Conservation (phyloP, 2,329 filamentous ascomycete genomes). For the Fusarium tjaetaba region DNA sequence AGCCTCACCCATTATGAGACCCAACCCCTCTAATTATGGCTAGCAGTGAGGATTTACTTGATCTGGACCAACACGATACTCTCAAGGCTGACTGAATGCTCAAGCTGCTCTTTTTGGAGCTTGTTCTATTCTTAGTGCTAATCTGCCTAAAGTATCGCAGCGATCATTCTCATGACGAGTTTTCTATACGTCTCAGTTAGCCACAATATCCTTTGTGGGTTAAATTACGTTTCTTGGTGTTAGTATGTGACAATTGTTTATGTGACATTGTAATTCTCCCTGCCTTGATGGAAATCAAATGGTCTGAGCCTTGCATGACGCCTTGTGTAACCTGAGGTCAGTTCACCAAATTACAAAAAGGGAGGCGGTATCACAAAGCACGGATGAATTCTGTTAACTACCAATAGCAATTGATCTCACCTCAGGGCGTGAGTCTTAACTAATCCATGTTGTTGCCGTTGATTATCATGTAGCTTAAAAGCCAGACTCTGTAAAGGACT, state of each 20-base stretch:
- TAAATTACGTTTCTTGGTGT: background rate
- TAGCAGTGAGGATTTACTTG: background rate
- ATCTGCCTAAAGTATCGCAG: background rate
- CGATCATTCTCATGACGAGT: background rate
- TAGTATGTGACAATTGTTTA: background rate
- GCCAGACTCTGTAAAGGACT: background rate
- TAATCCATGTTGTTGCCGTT: background rate
- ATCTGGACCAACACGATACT: background rate
- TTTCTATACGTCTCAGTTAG: background rate
- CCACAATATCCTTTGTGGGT: background rate
- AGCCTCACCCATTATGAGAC: background rate
- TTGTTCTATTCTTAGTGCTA: background rate
- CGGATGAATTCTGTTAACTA: background rate
- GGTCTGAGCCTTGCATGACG: background rate
- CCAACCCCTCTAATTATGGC: background rate
- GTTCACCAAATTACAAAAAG: background rate
- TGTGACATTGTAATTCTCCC: background rate
- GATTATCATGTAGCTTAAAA: background rate
- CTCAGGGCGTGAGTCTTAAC: background rate
- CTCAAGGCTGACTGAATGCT: background rate
- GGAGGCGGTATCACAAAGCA: background rate
- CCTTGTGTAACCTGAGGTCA: background rate
- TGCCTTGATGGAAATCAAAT: background rate
- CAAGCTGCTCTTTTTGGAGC: background rate
- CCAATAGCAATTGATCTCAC: background rate